Base-by-base conservation (phyloP, 1,284 basidiomycete genomes). In the Nidula niveotomentosa region DNA sequence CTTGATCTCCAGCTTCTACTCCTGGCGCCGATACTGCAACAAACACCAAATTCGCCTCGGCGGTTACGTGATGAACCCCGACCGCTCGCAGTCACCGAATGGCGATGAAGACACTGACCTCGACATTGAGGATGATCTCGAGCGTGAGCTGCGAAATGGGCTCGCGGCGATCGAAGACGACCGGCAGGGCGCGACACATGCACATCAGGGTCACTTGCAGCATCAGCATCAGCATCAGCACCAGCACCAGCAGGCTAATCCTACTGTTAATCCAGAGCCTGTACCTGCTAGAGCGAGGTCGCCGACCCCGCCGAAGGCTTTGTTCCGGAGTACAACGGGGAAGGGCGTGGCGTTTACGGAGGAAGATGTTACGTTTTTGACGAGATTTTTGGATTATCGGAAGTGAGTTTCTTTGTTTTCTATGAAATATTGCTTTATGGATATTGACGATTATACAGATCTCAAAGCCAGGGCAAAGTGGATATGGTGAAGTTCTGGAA, bases 401-500 rank as follows among this genome's bases (percentile, higher is more conserved):
- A 86, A 80, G 84, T 85, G 57, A 46, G 82, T 69, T 0, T 18
- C 23, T n/a, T 33, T 49, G 34, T 36, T 36, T 51, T 12, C 18
- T 6, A 8, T 15, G 2, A 54, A 39, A 50, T 18, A 53, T 56
- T 23, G 13, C 48, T 43, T 53, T 17, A 17, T 12, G 35, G 41
- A 49, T 41, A 39, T 53, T 30, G 33, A 46, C 17, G 54, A 53
- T 13, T n/a, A 35, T 30, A 51, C 48, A 49, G 44, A 9, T 56
- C 48, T 57, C 82, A 85, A 65, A 77, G 80, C 4, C 85, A 87
- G 62, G 84, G 83, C 52, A 79, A 82, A 56, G 69, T 89, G 17
- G 90, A 92, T 65, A 91, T 91, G 88, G 88, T 91, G 15, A 76
- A 81, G 0, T 92, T 93, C 61, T 93, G 90, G 90, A 91, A 90